Percentiles rank a stretch among this genome's conserved stretches.
Conservation (phyloP, 257 asterid genomes). For the Rehmannia glutinosa region DNA sequence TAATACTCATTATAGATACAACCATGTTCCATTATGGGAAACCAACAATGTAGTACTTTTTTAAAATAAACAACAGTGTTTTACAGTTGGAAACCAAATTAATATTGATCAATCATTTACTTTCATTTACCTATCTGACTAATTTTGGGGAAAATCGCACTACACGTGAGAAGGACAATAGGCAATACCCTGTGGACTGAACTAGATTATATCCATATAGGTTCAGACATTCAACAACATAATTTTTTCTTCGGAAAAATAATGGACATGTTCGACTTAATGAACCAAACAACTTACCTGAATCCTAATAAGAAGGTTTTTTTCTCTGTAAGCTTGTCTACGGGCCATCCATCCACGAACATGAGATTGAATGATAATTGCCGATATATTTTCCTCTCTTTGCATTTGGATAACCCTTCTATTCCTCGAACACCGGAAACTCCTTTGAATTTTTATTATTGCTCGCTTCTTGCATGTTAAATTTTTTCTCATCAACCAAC, state of each 20-base stretch:
- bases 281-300: conserved; percentile 46
- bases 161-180: neutral
- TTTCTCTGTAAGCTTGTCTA: conserved; percentile 37
- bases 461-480: conserved; percentile 48
- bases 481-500: conserved; percentile 48
- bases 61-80: neutral
- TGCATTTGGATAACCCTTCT: conserved; percentile 38
- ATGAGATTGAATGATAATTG: conserved; percentile 61
- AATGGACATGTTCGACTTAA: neutral
- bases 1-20: neutral
- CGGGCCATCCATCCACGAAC: conserved; percentile 73
- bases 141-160: neutral
- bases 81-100: neutral
- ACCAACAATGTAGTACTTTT: neutral
- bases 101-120: neutral
- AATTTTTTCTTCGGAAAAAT: neutral
- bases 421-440: conserved; percentile 32
- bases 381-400: conserved; percentile 37
- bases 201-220: neutral
- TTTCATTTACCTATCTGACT: neutral
- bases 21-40: neutral
- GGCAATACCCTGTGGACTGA: neutral
- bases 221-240: neutral
- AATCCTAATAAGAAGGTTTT: conserved; percentile 28
- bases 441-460: conserved; percentile 48